phyloP scores from a whole-genome alignment of 768 basidiomycete species.

The Mycena metata region DNA sequence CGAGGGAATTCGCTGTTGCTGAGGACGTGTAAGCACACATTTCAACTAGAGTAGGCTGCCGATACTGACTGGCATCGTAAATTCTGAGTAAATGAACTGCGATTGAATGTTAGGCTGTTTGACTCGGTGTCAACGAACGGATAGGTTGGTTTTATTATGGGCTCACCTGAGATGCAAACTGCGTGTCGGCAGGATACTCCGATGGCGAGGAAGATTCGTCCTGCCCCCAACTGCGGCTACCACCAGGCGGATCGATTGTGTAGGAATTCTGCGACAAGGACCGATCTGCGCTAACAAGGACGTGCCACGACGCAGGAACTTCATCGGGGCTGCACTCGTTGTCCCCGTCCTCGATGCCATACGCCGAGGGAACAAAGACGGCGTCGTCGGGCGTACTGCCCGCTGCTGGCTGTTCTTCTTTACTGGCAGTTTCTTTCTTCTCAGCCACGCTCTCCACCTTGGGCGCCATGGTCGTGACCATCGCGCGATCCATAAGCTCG shows the following conservation, averaged over 20 bases:
- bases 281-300: not conserved
- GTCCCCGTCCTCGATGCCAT: not conserved
- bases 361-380: slow-evolving; percentile 19
- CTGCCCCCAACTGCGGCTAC: slow-evolving; percentile 26
- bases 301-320: not conserved
- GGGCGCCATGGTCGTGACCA: slow-evolving; percentile 15
- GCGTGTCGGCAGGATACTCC: not conserved
- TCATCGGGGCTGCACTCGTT: not conserved
- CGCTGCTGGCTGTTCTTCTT: not conserved
- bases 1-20: slow-evolving; percentile 3
- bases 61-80: not conserved
- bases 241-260: slow-evolving; percentile 22
- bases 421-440: not conserved
- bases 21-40: not conserved
- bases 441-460: not conserved
- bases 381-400: slow-evolving; percentile 2
- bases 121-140: not conserved
- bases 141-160: not conserved
- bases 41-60: not conserved
- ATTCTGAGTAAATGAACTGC: not conserved
- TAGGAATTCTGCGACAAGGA: slow-evolving; percentile 8
- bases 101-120: not conserved
- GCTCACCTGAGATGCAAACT: slow-evolving; percentile 6
- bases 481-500: slow-evolving; percentile 26
- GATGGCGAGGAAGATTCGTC: not conserved